A percentile compares a stretch with the other conserved stretches of the same genome.
Evolutionary conservation across 192 early-diverging fungal genomes (phyloP).

Genomic region (Coemansia sp.): DNA sequence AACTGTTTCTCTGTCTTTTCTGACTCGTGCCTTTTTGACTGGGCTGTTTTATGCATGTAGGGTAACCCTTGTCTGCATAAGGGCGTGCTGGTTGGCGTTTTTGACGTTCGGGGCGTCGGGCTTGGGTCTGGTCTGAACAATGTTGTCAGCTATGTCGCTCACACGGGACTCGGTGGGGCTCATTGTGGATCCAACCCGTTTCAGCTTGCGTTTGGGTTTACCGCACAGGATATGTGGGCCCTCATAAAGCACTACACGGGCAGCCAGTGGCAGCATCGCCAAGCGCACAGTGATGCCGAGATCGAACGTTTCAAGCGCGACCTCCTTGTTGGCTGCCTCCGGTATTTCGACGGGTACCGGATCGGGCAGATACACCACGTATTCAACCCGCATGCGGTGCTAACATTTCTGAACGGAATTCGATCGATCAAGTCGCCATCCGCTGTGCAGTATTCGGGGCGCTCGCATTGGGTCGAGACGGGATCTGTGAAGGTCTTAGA

Average conservation of each 20-base stretch:
- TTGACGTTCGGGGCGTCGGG: neutral
- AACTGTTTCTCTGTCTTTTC: too few species aligned
- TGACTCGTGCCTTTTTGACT: too few species aligned
- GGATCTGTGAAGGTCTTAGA: neutral
- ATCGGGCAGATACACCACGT: neutral
- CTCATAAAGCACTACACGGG: constrained; percentile 2
- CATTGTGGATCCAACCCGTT: neutral
- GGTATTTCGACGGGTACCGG: constrained; percentile 3
- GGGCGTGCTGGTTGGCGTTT: constrained; percentile 9
- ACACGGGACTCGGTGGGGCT: neutral
- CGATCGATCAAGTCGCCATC: neutral
- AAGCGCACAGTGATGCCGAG: neutral
- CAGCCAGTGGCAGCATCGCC: neutral
- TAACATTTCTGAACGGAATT: neutral
- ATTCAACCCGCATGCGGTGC: neutral
- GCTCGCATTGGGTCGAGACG: neutral
- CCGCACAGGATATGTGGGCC: neutral
- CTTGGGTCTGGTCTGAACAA: constrained; percentile 14
- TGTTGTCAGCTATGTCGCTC: neutral
- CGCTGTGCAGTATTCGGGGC: neutral
- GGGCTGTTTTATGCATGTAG: too few species aligned
- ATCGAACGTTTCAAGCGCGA: neutral
- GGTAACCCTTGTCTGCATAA: too few species aligned
- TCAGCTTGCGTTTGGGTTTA: constrained; percentile 10
- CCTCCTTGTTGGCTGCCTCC: neutral